A percentile compares a stretch with the other conserved stretches of the same genome.
Evolutionary conservation across 192 early-diverging fungal species (phyloP).

Genomic region (Backusella psychrophila): DNA sequence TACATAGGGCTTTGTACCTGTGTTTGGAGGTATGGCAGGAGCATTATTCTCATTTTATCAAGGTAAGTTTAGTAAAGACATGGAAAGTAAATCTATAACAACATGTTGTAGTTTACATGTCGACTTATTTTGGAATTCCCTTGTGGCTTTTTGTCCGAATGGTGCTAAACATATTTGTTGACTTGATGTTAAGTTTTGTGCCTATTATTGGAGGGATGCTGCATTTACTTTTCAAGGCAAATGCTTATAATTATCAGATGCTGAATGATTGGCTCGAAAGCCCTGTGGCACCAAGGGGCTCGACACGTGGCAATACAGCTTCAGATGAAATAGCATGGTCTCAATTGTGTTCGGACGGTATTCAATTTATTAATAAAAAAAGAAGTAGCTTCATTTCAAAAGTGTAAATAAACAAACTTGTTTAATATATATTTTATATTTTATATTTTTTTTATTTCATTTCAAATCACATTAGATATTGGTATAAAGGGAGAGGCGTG

Average conservation of each 20-base stretch:
- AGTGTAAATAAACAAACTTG: not conserved
- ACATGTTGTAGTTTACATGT: conserved; percentile 17
- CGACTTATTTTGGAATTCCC: conserved; percentile 12
- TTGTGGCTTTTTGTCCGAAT: conserved; percentile 17
- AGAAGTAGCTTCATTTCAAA: not conserved
- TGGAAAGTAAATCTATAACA: too few species aligned
- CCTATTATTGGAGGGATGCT: conserved; percentile 4
- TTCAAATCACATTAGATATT: not conserved
- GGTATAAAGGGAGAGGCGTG: not conserved
- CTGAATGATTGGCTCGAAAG: conserved; percentile 13
- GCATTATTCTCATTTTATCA: conserved; percentile 16
- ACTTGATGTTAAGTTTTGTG: conserved; percentile 11
- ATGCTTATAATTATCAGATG: conserved; percentile 20
- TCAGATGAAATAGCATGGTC: not conserved
- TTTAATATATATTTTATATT: not conserved
- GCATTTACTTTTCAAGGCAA: conserved; percentile 21
- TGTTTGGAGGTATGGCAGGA: conserved; percentile 17
- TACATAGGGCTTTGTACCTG: conserved; percentile 7
- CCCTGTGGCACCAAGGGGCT: not conserved
- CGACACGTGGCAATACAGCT: not conserved
- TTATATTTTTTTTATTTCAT: not conserved
- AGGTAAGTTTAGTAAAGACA: not conserved
- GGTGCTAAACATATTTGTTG: conserved; percentile 16
- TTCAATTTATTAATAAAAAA: not conserved
- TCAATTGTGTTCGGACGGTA: not conserved